Conservation (phyloP, 495 filamentous ascomycete species). For the Penicillium alfredii region DNA sequence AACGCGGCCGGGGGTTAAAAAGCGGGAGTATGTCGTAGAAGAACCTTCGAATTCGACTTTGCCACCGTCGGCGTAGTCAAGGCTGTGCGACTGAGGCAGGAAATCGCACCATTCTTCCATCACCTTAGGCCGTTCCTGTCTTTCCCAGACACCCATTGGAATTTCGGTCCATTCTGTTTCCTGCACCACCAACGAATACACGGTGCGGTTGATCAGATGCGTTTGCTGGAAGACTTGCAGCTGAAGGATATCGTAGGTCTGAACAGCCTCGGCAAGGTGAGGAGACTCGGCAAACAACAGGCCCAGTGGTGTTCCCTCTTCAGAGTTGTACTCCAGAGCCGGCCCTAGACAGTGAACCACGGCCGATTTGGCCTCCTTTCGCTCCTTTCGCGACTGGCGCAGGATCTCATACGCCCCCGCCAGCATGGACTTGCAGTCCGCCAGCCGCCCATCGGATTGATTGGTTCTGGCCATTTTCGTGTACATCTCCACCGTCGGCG, state of each 20-base stretch:
- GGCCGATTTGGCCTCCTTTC: slow-evolving; percentile 19
- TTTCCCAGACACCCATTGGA: slow-evolving; percentile 21
- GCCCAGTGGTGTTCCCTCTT: too few species aligned
- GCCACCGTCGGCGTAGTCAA: too few species aligned
- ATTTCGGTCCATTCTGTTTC: slow-evolving; percentile 17
- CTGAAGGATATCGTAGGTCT: slow-evolving; percentile 33
- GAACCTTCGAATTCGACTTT: too few species aligned
- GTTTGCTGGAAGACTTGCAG: slow-evolving; percentile 30
- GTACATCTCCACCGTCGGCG: slow-evolving; percentile 49
- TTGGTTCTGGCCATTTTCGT: slow-evolving; percentile 41
- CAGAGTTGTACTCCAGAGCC: slow-evolving; percentile 3
- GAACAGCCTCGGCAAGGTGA: slow-evolving; percentile 31
- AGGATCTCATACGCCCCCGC: slow-evolving; percentile 29
- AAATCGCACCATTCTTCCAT: slow-evolving; percentile 47
- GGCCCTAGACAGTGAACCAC: slow-evolving; percentile 23
- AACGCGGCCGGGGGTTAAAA: too few species aligned
- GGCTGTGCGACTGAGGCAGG: slow-evolving; percentile 37
- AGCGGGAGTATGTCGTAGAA: too few species aligned
- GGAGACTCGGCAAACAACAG: too few species aligned
- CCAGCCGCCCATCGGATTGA: slow-evolving; percentile 11
- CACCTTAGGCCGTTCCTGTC: slow-evolving; percentile 34
- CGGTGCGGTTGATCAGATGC: slow-evolving; percentile 11
- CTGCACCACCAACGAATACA: slow-evolving; percentile 2
- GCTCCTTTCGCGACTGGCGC: slow-evolving; percentile 20
- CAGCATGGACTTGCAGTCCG: slow-evolving; percentile 22